These are phyloP conservation scores for Talaromyces atroroseus DNA, from an alignment of 2,329 filamentous ascomycete genomes.

Conservation along the genomic window DNA sequence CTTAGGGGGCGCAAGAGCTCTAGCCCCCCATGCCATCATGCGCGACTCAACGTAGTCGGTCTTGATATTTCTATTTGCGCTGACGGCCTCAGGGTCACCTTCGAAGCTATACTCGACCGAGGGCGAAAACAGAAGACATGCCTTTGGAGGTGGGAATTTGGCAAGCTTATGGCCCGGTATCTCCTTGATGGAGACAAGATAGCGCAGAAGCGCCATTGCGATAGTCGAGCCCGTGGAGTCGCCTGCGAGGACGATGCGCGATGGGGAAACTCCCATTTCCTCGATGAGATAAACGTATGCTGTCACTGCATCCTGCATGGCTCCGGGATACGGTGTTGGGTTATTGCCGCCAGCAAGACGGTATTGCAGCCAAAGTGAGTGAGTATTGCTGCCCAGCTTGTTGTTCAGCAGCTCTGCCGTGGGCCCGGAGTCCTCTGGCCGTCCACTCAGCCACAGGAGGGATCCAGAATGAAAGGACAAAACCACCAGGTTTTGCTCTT, in stretches of 20 bases:
- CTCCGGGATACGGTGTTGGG: no score
- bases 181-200: neutral
- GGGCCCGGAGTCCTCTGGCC: neutral
- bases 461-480: slow-evolving; percentile 9
- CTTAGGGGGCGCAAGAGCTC: neutral
- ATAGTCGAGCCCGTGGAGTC: no score
- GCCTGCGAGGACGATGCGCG: no score
- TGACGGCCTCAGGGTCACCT: slow-evolving; percentile 6
- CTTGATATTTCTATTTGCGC: slow-evolving; percentile 8
- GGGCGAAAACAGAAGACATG: slow-evolving; percentile 17
- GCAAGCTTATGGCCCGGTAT: neutral
- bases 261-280: no score
- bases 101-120: slow-evolving; percentile 12
- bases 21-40: slow-evolving; percentile 14
- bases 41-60: slow-evolving; percentile 15
- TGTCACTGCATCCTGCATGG: no score
- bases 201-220: no score
- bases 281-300: no score
- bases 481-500: neutral
- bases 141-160: slow-evolving; percentile 7
- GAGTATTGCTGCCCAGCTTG: neutral
- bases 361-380: neutral
- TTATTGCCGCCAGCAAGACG: no score
- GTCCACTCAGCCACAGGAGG: slow-evolving; percentile 4
- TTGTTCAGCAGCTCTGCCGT: neutral